Base-by-base conservation (phyloP, 2,329 filamentous ascomycete species). In the Aureobasidium melanogenum region DNA sequence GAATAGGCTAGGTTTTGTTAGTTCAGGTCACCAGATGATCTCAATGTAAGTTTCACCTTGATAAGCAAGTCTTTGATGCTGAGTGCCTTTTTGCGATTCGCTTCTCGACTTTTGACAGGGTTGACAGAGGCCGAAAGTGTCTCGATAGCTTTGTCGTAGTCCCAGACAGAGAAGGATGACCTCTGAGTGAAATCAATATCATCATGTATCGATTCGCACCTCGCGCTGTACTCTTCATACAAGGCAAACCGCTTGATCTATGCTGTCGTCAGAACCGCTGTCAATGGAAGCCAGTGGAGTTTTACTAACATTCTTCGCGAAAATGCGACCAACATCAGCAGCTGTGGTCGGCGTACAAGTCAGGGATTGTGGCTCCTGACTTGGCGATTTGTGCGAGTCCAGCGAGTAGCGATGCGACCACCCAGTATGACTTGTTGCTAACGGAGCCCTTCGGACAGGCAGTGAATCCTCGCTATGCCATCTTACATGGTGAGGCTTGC, bases 211-310 rank as follows among this genome's bases (percentile, higher is more conserved):
- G 91, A 80, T 66, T 95, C 90, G 73, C 94, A 96, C 70, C 93
- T 93, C 56, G 88, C 88, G 38, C 89, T 89, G 71, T 96, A 99
- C 67, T 96, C 89, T 75, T 96, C 89, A 71, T 99, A 99, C 54
- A 88, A 80, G 70, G 89, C 88, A 75, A 97, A 94, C 0, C 86
- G 85, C 63, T 84, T 83, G 76, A 95, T 87, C 89, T 96, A 65
- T 15, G 22, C 10, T 59, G 66, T 22, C 67, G 64, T 59, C 32
- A 62, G 22, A 12, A 60, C 38, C 65, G 67, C 46, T 50, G 65
- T 59, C 24, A 24, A 34, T 52, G 39, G 15, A 55, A 26, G 17
- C 30, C 9, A n/a, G 24, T 12, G 19, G 26, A 43, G 9, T n/a
- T 39, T 10, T 9, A 66, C 71, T 64, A 69, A 83, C 82, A 70